Base-by-base conservation (phyloP, 768 basidiomycete genomes). In the Chalciporus chontae region DNA sequence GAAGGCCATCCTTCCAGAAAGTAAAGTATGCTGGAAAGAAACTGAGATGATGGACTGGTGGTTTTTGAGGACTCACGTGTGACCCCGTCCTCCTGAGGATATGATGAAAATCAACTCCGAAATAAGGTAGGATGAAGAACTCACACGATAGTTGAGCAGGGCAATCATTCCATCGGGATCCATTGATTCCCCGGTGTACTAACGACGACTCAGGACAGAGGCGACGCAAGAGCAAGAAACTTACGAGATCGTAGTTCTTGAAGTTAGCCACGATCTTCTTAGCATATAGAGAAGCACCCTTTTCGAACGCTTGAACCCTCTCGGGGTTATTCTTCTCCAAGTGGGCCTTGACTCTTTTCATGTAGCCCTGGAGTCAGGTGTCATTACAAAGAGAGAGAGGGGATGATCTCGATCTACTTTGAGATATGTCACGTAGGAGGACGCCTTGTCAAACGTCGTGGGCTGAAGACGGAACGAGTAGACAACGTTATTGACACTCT, bases 1-100 rank as follows among this genome's bases (percentile, higher is more conserved):
- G 91, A 57, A 94, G 69, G 34, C 96, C 95, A 71, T 97, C 82
- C 73, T 89, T 95, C 94, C 94, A 97, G 78, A 94, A 90, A 27
- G 86, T 94, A 70, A 95, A 82, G 69, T 89, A 94, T 44, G 92
- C 91, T 87, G 58, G 42, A 43, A 51, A 37, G 43, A 26, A 39
- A 52, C 31, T 57, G 49, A 48, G 53, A 53, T 44, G 6, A 56
- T 36, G 37, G 19, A 17, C 5, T 23, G 10, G 37, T 15, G 10
- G 7, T 14, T 18, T 7, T 36, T n/a, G 47, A 19, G 31, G 17
- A 77, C 86, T 66, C 69, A 91, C 90, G 90, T 27, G 91, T 93
- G 54, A 80, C 55, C 57, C 89, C 89, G 68, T 93, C 90, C 70
- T 78, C 84, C 83, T 85, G 56, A 59, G 39, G 53, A 23, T 40